Percentiles rank a stretch among this genome's conserved stretches.
These are phyloP conservation scores for Prototheca cutis DNA, from an alignment of 163 green algal genomes.

Conservation along the genomic window DNA sequence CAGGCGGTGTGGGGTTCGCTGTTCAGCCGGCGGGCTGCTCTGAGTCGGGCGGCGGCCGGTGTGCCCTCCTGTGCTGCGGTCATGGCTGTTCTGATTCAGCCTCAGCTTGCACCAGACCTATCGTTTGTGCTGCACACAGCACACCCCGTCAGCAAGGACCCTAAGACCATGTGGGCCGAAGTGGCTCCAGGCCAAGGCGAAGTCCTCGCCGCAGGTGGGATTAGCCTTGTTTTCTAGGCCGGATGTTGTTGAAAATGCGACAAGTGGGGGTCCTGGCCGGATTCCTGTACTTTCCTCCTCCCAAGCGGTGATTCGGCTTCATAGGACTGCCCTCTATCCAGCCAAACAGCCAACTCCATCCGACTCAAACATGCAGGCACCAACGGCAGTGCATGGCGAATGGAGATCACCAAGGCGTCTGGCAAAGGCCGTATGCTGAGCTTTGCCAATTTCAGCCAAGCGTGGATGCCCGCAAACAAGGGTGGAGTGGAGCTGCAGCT, in stretches of 20 bases:
- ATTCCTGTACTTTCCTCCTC: too few relatives aligned
- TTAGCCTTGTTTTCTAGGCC: too few relatives aligned
- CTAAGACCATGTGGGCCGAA: slow-evolving; percentile 63
- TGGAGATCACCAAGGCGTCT: slow-evolving; percentile 62
- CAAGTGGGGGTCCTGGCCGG: too few relatives aligned
- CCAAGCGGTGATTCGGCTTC: too few relatives aligned
- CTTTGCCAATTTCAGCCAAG: slow-evolving; percentile 87
- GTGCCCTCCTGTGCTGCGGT: slow-evolving; percentile 53
- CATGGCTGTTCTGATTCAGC: slow-evolving; percentile 91
- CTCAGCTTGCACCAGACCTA: slow-evolving; percentile 66
- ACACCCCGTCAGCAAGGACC: slow-evolving; percentile 56
- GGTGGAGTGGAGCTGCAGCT: slow-evolving; percentile 10
- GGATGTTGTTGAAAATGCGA: too few relatives aligned
- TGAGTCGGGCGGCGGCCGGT: slow-evolving; percentile 52
- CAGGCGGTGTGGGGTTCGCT: slow-evolving; percentile 83
- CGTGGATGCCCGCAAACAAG: slow-evolving; percentile 37
- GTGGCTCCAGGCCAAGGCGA: slow-evolving; percentile 83
- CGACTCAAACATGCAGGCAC: slow-evolving; percentile 22
- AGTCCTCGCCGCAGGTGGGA: slow-evolving; percentile 71
- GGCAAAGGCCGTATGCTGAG: slow-evolving; percentile 53
- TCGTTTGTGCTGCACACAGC: slow-evolving; percentile 93
- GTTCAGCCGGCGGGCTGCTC: slow-evolving; percentile 76
- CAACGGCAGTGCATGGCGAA: slow-evolving; percentile 75
- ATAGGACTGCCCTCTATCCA: too few relatives aligned
- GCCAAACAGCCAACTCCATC: background rate